Evolutionary conservation across 2,329 filamentous ascomycete genomes (phyloP), one percentile per base, ranked within the genome.

Genomic region (Hypoxylon sp.): DNA sequence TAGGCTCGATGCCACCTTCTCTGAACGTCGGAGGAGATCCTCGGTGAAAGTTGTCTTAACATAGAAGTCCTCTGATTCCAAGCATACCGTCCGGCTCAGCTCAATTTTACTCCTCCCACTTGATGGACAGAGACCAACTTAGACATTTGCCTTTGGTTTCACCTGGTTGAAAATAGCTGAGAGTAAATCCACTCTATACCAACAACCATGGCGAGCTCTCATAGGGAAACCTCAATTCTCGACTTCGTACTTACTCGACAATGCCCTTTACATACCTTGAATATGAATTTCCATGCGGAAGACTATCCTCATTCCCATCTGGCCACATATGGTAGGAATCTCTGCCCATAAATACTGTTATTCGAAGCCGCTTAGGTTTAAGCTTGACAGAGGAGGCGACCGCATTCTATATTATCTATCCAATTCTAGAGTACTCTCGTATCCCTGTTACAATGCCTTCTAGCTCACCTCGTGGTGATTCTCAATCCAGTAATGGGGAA

Each of bases 401-500:
- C n/a, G 7, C n/a, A 19, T 11, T 55, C n/a, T 41, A 23, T 11
- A 32, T 32, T 14, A 23, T n/a, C n/a, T 23, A 11, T 19, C 12
- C 6, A 16, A 11, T 23, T 8, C 27, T 5, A 12, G 37, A 29
- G 21, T 39, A 14, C 5, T 27, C 48, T 14, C 8, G 34, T 32
- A 19, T 34, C 5, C 45, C 9, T 30, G 4, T 34, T 19, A 39
- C 12, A 5, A 56, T 56, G 53, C 34, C 53, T 19, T 47, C 41
- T 12, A 11, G 9, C 4, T 37, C 29, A 27, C 41, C 41, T 27
- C 6, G 37, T 47, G 14, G 16, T 5, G 14, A 29, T 19, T 9
- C 23, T 16, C 12, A 53, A 30, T 11, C 23, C 5, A 23, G 21
- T 7, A 11, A 25, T 2, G 21, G 16, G 4, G 19, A 56, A 25